Evolutionary conservation across 1,284 basidiomycete genomes (phyloP), one percentile per base, ranked within the genome.

Genomic region (Microbotryomycetes sp.): DNA sequence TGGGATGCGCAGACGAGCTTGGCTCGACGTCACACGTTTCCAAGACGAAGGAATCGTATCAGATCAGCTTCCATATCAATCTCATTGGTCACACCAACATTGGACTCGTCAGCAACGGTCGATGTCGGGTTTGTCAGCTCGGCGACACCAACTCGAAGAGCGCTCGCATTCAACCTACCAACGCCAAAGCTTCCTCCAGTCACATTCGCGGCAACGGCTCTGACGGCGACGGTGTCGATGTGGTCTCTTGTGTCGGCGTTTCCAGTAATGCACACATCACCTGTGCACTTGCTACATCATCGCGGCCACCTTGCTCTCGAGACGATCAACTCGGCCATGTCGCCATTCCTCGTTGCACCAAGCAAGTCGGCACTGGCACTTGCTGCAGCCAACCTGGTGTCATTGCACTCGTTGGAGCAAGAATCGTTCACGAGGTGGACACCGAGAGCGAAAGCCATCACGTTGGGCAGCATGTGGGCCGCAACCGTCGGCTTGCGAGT

Each of bases 401-500:
- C 51, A 9, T 23, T 60, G 7, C 25, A 28, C 14, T 14, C 7
- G 0, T 49, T 66, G 32, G 64, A 66, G 42, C 19, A 36, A 1
- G 15, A 32, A 4, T 16, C 29, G 3, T 1, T 48, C 6, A 6
- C 25, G 9, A 6, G 25, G 16, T 12, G 6, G 3, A 4, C 19
- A 5, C 12, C 1, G 6, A 4, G 16, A 6, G 9, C 19, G 22
- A 61, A 58, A 16, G 50, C 22, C 5, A 46, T 32, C 0, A 80
- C 87, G 32, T 88, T 88, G 75, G 83, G 86, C 76, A 80, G 83
- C 36, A 85, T 89, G 36, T 82, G 89, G 71, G 88, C 92, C 74
- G 88, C 92, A 52, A 94, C 94, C 75, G 87, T 94, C 63, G 81
- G 79, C 32, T 81, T 94, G 70, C 83, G 92, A 71, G 86, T 91